Evolutionary conservation across 305 asterid species (phyloP).

Genomic region (Ajuga reptans): DNA sequence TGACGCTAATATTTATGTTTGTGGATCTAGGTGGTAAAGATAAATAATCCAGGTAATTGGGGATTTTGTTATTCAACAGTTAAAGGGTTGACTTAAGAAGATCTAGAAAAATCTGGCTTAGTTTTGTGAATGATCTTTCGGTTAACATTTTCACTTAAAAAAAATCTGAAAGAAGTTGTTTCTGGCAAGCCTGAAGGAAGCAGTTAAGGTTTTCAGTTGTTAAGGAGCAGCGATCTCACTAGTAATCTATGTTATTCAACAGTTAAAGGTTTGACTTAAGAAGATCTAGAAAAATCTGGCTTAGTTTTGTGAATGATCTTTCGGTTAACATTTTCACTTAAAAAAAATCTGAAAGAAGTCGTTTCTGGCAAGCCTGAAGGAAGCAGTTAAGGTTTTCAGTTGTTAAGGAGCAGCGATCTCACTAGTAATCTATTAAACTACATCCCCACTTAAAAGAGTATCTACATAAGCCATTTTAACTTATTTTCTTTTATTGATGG

Average conservation of each 20-base stretch:
- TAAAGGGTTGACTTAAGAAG: neutral
- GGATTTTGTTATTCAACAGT: no score
- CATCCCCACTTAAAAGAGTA: neutral
- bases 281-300: constrained; percentile 3
- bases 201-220: neutral
- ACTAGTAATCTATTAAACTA: neutral
- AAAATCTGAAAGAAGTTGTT: neutral
- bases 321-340: neutral
- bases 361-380: neutral
- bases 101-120: neutral
- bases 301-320: neutral
- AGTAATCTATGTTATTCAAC: neutral
- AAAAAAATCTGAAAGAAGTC: neutral
- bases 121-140: neutral
- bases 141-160: neutral
- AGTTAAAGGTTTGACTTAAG: neutral
- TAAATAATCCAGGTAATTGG: neutral
- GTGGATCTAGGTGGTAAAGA: neutral
- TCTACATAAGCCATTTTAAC: neutral
- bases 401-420: neutral
- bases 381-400: neutral
- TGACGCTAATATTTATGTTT: neutral
- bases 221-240: neutral
- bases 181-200: neutral
- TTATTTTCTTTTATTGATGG: neutral